These are phyloP conservation scores for Clonostachys rosea DNA, from an alignment of 2,329 filamentous ascomycete genomes.

Conservation along the genomic window DNA sequence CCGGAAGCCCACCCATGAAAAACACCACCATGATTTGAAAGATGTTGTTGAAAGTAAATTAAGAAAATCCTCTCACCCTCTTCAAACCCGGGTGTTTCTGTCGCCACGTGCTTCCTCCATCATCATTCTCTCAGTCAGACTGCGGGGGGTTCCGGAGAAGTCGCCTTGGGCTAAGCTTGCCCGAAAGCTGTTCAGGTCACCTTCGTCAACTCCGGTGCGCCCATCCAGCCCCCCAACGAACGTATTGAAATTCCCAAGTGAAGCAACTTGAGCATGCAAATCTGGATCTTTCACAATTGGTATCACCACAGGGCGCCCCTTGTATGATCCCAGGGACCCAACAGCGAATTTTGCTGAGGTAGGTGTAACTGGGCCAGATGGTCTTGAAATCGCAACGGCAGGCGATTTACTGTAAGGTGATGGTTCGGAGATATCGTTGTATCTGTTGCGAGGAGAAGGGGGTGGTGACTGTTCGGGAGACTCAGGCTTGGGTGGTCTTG, in stretches of 20 bases:
- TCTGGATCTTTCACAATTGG: constrained; percentile 44
- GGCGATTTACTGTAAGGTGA: constrained; percentile 34
- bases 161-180: constrained; percentile 29
- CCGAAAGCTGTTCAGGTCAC: constrained; percentile 35
- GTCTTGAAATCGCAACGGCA: constrained; percentile 30
- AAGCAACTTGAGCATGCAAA: constrained; percentile 40
- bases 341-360: constrained; percentile 25
- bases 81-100: neutral
- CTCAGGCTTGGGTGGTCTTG: constrained; percentile 17
- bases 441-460: constrained; percentile 6
- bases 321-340: constrained; percentile 48
- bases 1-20: too few species aligned
- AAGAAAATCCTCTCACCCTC: too few species aligned
- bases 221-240: constrained; percentile 51
- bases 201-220: constrained; percentile 42
- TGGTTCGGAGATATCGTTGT: constrained; percentile 15
- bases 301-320: constrained; percentile 46
- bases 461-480: constrained; percentile 17
- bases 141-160: constrained; percentile 37
- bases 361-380: constrained; percentile 13
- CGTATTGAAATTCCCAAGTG: constrained; percentile 40
- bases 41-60: too few species aligned
- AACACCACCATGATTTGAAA: too few species aligned
- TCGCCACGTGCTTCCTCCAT: constrained; percentile 37
- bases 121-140: constrained; percentile 42